Evolutionary conservation across 371 early-diverging fungal genomes (phyloP).

Genomic region (Paraphysoderma sedebokerense): DNA sequence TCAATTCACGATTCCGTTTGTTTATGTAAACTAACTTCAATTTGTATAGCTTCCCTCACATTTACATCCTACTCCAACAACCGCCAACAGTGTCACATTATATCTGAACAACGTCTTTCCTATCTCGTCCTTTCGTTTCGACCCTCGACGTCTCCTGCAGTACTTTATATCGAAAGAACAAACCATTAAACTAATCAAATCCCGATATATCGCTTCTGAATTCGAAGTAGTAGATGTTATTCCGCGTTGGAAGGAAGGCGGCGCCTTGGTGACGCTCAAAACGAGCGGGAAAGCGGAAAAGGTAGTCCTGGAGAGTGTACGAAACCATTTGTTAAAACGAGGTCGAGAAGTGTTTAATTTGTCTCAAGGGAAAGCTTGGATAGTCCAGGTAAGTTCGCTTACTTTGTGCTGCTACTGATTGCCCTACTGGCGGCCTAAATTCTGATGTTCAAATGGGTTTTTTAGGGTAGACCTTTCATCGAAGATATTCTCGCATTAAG

Average conservation of each 20-base stretch:
- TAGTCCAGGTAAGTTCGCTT: slow-evolving; percentile 22
- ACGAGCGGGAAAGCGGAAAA: background rate
- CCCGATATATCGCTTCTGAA: slow-evolving; percentile 20
- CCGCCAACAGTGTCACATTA: too few species aligned
- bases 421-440: slow-evolving; percentile 43
- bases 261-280: slow-evolving; percentile 3
- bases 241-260: slow-evolving; percentile 21
- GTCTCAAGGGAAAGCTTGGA: too few species aligned
- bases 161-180: slow-evolving; percentile 8
- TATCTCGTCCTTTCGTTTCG: slow-evolving; percentile 15
- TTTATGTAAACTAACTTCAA: too few species aligned
- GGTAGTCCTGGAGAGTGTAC: slow-evolving; percentile 1
- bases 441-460: too few species aligned
- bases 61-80: too few species aligned
- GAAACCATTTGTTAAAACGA: slow-evolving; percentile 15
- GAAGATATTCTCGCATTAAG: slow-evolving; percentile 68
- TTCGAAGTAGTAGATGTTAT: slow-evolving; percentile 22
- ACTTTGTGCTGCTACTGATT: slow-evolving; percentile 37
- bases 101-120: slow-evolving; percentile 24
- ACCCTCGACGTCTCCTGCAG: slow-evolving; percentile 15
- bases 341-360: too few species aligned
- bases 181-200: slow-evolving; percentile 16
- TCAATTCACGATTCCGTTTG: too few species aligned
- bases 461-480: slow-evolving; percentile 64
- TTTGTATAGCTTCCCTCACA: too few species aligned